Conservation (phyloP, 2,329 filamentous ascomycete species). For the Fusarium cicatricum region DNA sequence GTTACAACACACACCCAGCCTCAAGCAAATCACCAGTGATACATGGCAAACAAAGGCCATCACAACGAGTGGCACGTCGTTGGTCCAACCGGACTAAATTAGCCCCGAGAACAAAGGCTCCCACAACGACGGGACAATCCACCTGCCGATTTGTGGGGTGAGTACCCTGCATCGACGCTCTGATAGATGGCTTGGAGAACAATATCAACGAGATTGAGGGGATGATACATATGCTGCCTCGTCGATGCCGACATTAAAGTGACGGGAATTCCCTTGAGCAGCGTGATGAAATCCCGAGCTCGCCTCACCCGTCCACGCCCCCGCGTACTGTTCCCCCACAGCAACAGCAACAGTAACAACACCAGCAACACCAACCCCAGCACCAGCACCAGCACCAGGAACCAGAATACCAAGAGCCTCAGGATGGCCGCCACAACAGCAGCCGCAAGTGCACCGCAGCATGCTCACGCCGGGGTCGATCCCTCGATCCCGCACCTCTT, state of each 20-base stretch:
- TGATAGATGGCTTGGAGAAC: constrained; percentile 39
- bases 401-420: constrained; percentile 8
- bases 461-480: constrained; percentile 11
- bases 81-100: constrained; percentile 2
- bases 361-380: constrained; percentile 14
- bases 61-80: constrained; percentile 16
- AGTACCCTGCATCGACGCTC: constrained; percentile 25
- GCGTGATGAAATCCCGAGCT: constrained; percentile 45
- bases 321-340: constrained; percentile 46
- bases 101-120: constrained; percentile 28
- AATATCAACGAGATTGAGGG: constrained; percentile 40
- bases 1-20: no score
- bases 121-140: constrained; percentile 25
- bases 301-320: constrained; percentile 42
- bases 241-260: constrained; percentile 30
- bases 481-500: constrained; percentile 63
- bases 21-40: no score
- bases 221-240: constrained; percentile 2
- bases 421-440: constrained; percentile 26
- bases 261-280: constrained; percentile 32
- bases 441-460: constrained; percentile 14
- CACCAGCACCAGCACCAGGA: constrained; percentile 5
- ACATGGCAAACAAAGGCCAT: no score
- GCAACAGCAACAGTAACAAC: constrained; percentile 9
- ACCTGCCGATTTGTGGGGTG: constrained; percentile 40